phyloP scores from a whole-genome alignment of 768 basidiomycete species.

The Kwoniella bestiolae region DNA sequence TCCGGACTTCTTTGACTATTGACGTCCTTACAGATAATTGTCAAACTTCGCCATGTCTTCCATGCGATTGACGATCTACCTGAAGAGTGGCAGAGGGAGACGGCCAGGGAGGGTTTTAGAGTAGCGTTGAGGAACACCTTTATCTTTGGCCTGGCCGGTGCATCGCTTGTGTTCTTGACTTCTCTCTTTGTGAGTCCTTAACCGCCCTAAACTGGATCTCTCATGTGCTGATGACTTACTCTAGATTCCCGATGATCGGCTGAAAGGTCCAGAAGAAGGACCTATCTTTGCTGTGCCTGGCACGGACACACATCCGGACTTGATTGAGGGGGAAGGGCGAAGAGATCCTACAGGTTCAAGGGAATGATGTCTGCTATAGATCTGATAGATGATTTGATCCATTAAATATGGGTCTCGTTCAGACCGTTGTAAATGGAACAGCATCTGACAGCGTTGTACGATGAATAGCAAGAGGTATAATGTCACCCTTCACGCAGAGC shows the following conservation, averaged over 20 bases:
- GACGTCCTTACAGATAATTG: slow-evolving; percentile 23
- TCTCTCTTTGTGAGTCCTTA: slow-evolving; percentile 25
- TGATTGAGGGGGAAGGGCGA: not conserved
- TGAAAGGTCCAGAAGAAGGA: slow-evolving; percentile 1
- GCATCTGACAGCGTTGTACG: too few species aligned
- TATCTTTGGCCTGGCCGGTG: slow-evolving; percentile 21
- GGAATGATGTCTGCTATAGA: too few species aligned
- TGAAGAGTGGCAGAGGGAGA: slow-evolving; percentile 11
- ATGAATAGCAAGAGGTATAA: too few species aligned
- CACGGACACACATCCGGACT: not conserved
- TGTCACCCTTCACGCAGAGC: too few species aligned
- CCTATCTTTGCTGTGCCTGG: not conserved
- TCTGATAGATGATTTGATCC: too few species aligned
- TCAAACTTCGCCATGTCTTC: slow-evolving; percentile 20
- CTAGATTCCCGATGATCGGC: not conserved
- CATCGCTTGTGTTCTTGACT: slow-evolving; percentile 8
- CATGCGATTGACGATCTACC: slow-evolving; percentile 26
- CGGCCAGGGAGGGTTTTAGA: slow-evolving; percentile 19
- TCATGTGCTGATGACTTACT: not conserved
- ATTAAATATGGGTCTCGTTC: too few species aligned
- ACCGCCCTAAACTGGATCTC: too few species aligned
- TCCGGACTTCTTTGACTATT: too few species aligned
- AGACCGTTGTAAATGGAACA: too few species aligned
- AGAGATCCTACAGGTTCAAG: too few species aligned
- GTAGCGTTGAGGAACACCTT: slow-evolving; percentile 23